A percentile compares a stretch with the other conserved stretches of the same genome.
Conservation (phyloP, 805 yeast genomes). For the Cyberlindnera americana region DNA sequence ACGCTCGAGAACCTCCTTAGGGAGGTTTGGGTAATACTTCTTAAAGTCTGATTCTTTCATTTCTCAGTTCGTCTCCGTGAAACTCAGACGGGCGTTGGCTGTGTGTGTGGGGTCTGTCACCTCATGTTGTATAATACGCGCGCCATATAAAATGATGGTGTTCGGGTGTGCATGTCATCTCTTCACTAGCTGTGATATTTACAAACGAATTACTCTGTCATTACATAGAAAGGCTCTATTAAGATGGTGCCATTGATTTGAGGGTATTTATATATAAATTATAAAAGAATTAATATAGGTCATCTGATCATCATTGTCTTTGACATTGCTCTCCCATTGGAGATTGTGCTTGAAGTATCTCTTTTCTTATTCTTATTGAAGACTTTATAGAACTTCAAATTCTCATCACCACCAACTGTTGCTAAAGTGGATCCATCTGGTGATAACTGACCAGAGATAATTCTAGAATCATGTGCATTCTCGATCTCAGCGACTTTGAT, state of each 20-base stretch:
- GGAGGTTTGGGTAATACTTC: conserved; percentile 21
- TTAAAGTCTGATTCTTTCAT: conserved; percentile 24
- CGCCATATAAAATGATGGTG: too few species aligned
- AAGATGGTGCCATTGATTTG: too few species aligned
- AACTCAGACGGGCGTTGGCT: too few species aligned
- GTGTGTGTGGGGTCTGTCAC: not conserved
- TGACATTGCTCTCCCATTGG: conserved; percentile 43
- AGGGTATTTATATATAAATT: too few species aligned
- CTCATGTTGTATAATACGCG: too few species aligned
- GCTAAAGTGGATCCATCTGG: conserved; percentile 91
- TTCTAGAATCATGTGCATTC: conserved; percentile 87
- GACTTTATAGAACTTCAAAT: conserved; percentile 89
- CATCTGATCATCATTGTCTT: conserved; percentile 51
- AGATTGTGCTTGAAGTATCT: conserved; percentile 29
- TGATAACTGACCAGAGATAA: conserved; percentile 75
- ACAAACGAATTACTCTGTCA: too few species aligned
- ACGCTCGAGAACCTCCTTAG: conserved; percentile 21
- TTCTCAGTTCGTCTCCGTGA: too few species aligned
- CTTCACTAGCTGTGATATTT: too few species aligned
- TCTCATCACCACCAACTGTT: conserved; percentile 95
- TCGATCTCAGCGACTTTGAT: conserved; percentile 84
- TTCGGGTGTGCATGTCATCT: too few species aligned
- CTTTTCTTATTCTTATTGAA: conserved; percentile 55
- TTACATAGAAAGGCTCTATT: too few species aligned
- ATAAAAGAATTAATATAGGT: too few species aligned